Percentiles rank a stretch among this genome's conserved stretches.
phyloP scores from a whole-genome alignment of 2,329 filamentous ascomycete genomes.

The Penicillium capsulatum region DNA sequence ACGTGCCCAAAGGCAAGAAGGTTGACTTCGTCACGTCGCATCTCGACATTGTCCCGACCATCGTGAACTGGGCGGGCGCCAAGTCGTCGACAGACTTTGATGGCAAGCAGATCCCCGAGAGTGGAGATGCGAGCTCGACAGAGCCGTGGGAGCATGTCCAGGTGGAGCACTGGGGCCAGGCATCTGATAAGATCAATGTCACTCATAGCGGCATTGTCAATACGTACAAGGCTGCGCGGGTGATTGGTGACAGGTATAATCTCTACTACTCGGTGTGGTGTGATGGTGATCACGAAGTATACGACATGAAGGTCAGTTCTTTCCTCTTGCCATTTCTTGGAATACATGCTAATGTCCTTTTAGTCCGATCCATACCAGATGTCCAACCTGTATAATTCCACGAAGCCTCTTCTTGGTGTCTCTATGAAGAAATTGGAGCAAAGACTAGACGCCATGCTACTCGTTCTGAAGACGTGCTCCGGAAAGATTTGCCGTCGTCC shows the following conservation, averaged over 20 bases:
- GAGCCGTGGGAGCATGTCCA: constrained; percentile 51
- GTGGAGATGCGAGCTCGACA: constrained; percentile 16
- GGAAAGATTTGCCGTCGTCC: constrained; percentile 18
- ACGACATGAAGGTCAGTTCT: constrained; percentile 1
- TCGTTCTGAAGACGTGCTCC: constrained; percentile 28
- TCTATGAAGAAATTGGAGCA: too few species aligned
- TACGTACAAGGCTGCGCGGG: constrained; percentile 36
- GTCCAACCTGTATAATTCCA: not conserved
- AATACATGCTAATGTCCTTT: not conserved
- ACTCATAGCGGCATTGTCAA: constrained; percentile 14
- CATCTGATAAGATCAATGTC: constrained; percentile 24
- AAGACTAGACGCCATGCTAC: constrained; percentile 23
- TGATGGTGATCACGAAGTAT: constrained; percentile 5
- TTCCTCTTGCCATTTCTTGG: not conserved
- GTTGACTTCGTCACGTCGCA: constrained; percentile 54
- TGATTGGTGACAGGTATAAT: constrained; percentile 9
- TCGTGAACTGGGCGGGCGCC: constrained; percentile 44
- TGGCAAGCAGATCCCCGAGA: constrained; percentile 49
- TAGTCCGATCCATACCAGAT: constrained; percentile 8
- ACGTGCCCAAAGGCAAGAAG: constrained; percentile 42
- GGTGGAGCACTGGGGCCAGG: constrained; percentile 53
- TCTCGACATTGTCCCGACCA: constrained; percentile 59
- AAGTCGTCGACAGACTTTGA: constrained; percentile 51
- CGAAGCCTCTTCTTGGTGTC: too few species aligned
- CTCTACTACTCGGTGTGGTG: constrained; percentile 7